A percentile compares a stretch with the other conserved stretches of the same genome.
Conservation (phyloP, 75 land plant species). For the Selaginella moellendorffii region DNA sequence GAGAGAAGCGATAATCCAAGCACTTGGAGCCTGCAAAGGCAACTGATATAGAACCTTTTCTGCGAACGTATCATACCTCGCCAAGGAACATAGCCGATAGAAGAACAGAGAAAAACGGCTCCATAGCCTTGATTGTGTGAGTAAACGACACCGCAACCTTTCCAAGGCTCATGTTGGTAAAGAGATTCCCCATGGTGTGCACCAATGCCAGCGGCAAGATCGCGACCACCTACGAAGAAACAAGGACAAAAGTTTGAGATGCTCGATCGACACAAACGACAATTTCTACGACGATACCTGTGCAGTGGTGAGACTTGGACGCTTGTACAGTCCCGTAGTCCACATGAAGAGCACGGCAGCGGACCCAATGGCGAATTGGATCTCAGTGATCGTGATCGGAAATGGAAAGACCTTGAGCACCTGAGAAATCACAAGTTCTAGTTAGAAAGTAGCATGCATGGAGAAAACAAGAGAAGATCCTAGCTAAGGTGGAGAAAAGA, state of each 20-base stretch:
- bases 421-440: constrained; percentile 20
- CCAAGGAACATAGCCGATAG: constrained; percentile 82
- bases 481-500: not conserved
- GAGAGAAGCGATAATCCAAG: constrained; percentile 54
- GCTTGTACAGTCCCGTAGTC: constrained; percentile 46
- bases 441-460: not conserved
- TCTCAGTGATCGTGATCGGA: constrained; percentile 52
- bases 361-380: constrained; percentile 47
- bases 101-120: constrained; percentile 94
- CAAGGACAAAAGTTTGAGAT: not conserved
- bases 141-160: constrained; percentile 92
- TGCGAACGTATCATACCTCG: constrained; percentile 35
- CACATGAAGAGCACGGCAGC: constrained; percentile 37
- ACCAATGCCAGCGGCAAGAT: constrained; percentile 78
- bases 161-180: constrained; percentile 93
- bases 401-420: constrained; percentile 61
- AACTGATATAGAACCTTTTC: not conserved
- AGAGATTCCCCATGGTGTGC: constrained; percentile 87
- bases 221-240: constrained; percentile 41
- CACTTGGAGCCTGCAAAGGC: constrained; percentile 45
- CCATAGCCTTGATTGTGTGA: constrained; percentile 97
- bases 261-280: too few species aligned
- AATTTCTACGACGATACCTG: too few species aligned
- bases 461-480: not conserved
- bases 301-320: constrained; percentile 36